Evolutionary conservation across 495 filamentous ascomycete species (phyloP), one percentile per base, ranked within the genome.

Genomic region (Penicillium longicatenatum): DNA sequence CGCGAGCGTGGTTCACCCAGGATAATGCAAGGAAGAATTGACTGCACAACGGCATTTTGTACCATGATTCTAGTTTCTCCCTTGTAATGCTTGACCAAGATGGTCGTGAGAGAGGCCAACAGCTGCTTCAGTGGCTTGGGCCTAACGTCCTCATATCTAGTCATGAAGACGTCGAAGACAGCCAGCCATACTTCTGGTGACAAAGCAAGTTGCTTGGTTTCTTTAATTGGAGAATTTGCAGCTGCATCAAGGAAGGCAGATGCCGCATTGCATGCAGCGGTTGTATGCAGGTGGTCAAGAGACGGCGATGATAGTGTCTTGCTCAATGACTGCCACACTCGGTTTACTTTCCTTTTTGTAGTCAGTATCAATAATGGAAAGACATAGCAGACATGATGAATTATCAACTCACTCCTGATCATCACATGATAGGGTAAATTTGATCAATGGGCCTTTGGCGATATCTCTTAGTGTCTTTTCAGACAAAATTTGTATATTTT

Each of bases 51-150:
- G 17, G 58, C 61, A 11, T 52, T 55, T 33, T 67, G 54, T 14
- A 75, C 65, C 12, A 52, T 19, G 20, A 17, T 12, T 45, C 50
- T 61, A 52, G 71, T 42, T 64, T 61, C 16, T 64, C 62, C 50
- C 68, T 67, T 55, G 9, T 82, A 79, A 52, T 83, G 81, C 35
- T 72, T 82, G 16, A 65, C 71, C 41, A 86, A 64, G 8, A 85
- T 76, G 19, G 74, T 69, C 33, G 76, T 76, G 51, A 90, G 67
- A 43, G 84, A 79, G 60, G 83, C 76, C 45, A 95, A 70, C 0
- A 93, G 77, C 59, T 91, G 87, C 65, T 86, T 86, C 80, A 92
- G 81, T 29, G 89, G 86, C 51, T 91, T 88, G 24, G 87, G 81
- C 56, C 87, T 87, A 35, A 88, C 82, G 60, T 85, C 83, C 60